Percentiles rank a stretch among this genome's conserved stretches.
phyloP scores from a whole-genome alignment of 495 filamentous ascomycete species.

The Penicillium roqueforti region DNA sequence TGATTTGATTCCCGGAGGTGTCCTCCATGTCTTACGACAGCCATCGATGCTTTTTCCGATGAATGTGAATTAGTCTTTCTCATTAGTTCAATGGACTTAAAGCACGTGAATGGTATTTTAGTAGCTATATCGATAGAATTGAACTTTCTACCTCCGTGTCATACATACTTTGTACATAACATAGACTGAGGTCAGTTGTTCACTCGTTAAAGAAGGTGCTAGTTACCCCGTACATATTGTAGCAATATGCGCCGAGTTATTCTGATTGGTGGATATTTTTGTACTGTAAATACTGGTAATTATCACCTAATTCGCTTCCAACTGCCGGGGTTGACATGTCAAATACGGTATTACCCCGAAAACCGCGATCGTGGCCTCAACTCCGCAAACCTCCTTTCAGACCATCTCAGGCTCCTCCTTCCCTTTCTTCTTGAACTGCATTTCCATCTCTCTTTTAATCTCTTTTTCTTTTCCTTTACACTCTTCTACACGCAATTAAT shows the following conservation, averaged over 20 bases:
- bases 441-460: conserved; percentile 3
- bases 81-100: conserved; percentile 6
- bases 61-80: conserved; percentile 11
- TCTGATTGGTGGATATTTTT: conserved; percentile 17
- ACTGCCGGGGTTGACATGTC: conserved; percentile 2
- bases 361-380: conserved; percentile 49
- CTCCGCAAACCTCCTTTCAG: conserved; percentile 27
- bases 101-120: background rate
- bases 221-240: background rate
- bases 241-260: background rate
- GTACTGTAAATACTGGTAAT: conserved; percentile 12
- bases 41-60: conserved; percentile 17
- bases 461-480: conserved; percentile 6
- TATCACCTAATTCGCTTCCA: background rate
- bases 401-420: conserved; percentile 11
- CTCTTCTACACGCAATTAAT: conserved; percentile 13
- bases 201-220: background rate
- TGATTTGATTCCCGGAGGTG: conserved; percentile 24
- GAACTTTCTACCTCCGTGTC: background rate
- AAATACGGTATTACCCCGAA: conserved; percentile 26
- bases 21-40: conserved; percentile 26
- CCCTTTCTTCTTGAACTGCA: conserved; percentile 9
- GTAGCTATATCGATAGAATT: background rate
- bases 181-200: background rate
- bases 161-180: too few species aligned